These are phyloP conservation scores for Penicillium angulare DNA, from an alignment of 495 filamentous ascomycete species.

Conservation along the genomic window DNA sequence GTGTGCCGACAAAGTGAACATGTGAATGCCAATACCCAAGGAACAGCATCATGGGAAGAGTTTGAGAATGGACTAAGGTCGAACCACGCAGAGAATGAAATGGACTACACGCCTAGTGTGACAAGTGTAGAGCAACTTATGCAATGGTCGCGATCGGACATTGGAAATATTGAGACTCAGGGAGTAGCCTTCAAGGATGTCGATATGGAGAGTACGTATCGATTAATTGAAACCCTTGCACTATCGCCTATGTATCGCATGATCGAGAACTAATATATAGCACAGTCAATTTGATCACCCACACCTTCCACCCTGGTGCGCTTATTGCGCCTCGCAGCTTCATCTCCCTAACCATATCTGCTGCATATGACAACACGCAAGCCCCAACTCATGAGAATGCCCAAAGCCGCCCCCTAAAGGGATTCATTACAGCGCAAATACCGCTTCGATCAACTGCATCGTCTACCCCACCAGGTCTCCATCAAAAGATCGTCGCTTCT, in stretches of 20 bases:
- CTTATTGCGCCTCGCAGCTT: constrained; percentile 40
- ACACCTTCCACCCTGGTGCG: constrained; percentile 34
- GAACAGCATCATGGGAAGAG: constrained; percentile 65
- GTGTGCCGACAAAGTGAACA: constrained; percentile 65
- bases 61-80: constrained; percentile 59
- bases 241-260: not conserved
- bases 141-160: constrained; percentile 46
- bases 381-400: not conserved
- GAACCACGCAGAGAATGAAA: constrained; percentile 66
- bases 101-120: constrained; percentile 68
- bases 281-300: constrained; percentile 45
- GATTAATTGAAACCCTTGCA: constrained; percentile 9
- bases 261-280: constrained; percentile 1
- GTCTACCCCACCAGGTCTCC: constrained; percentile 28
- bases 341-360: constrained; percentile 36
- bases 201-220: constrained; percentile 47
- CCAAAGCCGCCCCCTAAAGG: constrained; percentile 9
- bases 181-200: constrained; percentile 41
- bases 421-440: constrained; percentile 57
- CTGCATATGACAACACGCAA: constrained; percentile 13
- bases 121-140: constrained; percentile 51
- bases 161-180: constrained; percentile 31
- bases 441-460: constrained; percentile 41
- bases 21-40: constrained; percentile 45
- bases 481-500: constrained; percentile 24